Percentiles rank a stretch among this genome's conserved stretches.
Evolutionary conservation across 805 yeast species (phyloP).

Genomic region (Geotrichum ghanense): DNA sequence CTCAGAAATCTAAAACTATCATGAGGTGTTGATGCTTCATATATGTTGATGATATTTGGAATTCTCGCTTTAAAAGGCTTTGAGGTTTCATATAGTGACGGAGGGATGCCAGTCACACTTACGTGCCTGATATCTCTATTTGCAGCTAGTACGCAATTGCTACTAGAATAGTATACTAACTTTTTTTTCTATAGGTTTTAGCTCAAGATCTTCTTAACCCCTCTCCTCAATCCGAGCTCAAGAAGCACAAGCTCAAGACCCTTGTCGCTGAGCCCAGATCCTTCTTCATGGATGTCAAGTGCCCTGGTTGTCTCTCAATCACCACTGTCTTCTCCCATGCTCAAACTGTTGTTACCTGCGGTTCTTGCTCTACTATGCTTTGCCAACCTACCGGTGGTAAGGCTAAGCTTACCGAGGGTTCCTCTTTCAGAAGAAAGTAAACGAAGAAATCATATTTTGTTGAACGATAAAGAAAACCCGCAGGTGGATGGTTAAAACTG

Average conservation of each 20-base stretch:
- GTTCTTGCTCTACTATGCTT: constrained; percentile 94
- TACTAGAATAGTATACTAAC: too few species aligned
- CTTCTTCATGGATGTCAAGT: constrained; percentile 98
- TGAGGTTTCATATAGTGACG: too few species aligned
- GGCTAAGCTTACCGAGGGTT: constrained; percentile 98
- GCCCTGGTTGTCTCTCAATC: constrained; percentile 98
- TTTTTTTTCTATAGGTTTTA: constrained; percentile 88
- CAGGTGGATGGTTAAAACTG: too few species aligned
- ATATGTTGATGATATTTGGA: too few species aligned
- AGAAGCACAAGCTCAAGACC: constrained; percentile 94
- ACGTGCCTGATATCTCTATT: too few species aligned
- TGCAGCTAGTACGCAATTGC: too few species aligned
- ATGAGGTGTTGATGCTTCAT: too few species aligned
- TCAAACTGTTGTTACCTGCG: constrained; percentile 99
- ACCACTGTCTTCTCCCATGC: constrained; percentile 99
- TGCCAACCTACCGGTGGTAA: constrained; percentile 99
- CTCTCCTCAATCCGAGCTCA: constrained; percentile 90
- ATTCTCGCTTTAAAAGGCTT: too few species aligned
- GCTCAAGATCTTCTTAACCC: constrained; percentile 99
- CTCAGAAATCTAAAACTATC: too few species aligned
- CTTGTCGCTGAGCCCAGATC: constrained; percentile 98
- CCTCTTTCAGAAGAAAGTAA: constrained; percentile 99
- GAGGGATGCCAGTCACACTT: too few species aligned
- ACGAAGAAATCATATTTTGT: neutral
- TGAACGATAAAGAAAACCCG: too few species aligned